These are phyloP conservation scores for Rubus idaeus DNA, from an alignment of 306 rosid genomes.

Conservation along the genomic window DNA sequence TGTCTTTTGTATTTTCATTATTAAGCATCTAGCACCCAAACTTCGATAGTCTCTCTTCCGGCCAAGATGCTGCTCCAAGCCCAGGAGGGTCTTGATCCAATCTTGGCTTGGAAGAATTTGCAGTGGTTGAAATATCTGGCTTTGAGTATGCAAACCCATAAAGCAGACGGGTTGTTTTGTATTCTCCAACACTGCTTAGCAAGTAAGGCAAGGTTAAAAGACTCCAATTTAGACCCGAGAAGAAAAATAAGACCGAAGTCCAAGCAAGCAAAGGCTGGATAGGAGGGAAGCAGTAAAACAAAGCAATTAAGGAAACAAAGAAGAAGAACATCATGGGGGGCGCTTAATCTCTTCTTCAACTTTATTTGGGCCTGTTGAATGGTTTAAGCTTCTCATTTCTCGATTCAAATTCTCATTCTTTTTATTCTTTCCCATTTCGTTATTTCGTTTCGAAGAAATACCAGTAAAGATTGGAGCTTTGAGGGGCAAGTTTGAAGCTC, in stretches of 20 bases:
- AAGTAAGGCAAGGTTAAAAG: no score
- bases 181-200: no score
- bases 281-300: conserved; percentile 21
- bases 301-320: conserved; percentile 18
- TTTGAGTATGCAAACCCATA: no score
- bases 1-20: no score
- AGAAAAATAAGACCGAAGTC: conserved; percentile 19
- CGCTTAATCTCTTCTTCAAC: conserved; percentile 43
- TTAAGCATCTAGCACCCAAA: no score
- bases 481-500: conserved; percentile 27
- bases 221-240: no score
- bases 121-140: no score
- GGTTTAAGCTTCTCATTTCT: conserved; percentile 42
- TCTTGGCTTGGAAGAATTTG: no score
- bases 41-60: no score
- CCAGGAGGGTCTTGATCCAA: no score
- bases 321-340: conserved; percentile 4
- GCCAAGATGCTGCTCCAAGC: no score
- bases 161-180: no score
- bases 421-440: not conserved
- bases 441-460: conserved; percentile 19
- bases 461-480: conserved; percentile 18
- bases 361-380: conserved; percentile 39
- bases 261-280: conserved; percentile 38
- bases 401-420: conserved; percentile 16